Evolutionary conservation across 306 rosid genomes (phyloP).

Genomic region (Cicer pinnatifidum): DNA sequence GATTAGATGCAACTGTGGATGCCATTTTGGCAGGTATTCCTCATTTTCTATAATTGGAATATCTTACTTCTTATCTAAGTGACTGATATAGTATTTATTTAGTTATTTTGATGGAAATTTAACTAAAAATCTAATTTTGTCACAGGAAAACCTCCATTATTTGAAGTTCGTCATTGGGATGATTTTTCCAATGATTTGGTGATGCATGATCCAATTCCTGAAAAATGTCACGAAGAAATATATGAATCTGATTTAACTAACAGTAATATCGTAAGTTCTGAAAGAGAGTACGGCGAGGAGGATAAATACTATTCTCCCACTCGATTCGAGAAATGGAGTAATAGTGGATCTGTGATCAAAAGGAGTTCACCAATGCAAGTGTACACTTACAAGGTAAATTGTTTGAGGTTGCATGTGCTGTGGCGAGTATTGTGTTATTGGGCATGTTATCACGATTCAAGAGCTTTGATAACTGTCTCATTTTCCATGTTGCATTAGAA

Average conservation of each 20-base stretch:
- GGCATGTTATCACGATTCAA: background rate
- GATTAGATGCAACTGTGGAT: constrained; percentile 96
- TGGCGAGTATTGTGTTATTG: constrained; percentile 4
- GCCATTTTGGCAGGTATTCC: constrained; percentile 85
- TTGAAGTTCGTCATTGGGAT: constrained; percentile 79
- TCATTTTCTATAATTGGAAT: constrained; percentile 24
- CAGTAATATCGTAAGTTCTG: constrained; percentile 46
- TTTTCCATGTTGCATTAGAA: constrained; percentile 29
- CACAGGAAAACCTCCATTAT: constrained; percentile 83
- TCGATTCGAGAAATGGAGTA: constrained; percentile 54
- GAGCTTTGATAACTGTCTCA: constrained; percentile 30
- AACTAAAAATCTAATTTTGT: constrained; percentile 23
- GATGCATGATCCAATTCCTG: constrained; percentile 56
- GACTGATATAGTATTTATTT: constrained; percentile 9
- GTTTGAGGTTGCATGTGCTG: constrained; percentile 34
- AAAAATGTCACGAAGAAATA: constrained; percentile 46
- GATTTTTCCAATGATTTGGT: constrained; percentile 53
- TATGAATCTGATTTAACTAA: constrained; percentile 49
- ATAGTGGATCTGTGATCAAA: constrained; percentile 54
- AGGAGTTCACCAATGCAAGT: constrained; percentile 72
- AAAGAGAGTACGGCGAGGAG: constrained; percentile 56
- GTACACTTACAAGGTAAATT: constrained; percentile 78
- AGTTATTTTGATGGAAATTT: constrained; percentile 32
- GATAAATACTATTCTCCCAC: constrained; percentile 49
- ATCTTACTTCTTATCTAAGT: constrained; percentile 27